phyloP scores from a whole-genome alignment of 768 basidiomycete genomes.

The Leccinum pellstonianum region DNA sequence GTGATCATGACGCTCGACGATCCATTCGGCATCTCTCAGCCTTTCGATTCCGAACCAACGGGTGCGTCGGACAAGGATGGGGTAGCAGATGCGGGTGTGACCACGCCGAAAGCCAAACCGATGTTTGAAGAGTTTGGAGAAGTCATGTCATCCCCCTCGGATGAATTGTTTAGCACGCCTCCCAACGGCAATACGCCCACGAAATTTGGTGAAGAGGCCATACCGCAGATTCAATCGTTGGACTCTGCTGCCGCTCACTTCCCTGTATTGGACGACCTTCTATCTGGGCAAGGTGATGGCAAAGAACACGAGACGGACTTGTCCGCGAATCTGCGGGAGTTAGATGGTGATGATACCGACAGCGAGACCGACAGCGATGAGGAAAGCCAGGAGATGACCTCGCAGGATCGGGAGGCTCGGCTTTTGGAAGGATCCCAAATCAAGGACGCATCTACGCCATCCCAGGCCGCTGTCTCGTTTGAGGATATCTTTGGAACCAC shows the following conservation, averaged over 20 bases:
- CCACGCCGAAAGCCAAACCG: conserved; percentile 20
- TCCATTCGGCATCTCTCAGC: conserved; percentile 52
- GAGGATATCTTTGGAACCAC: conserved; percentile 55
- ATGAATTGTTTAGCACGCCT: conserved; percentile 60
- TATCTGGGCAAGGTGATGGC: conserved; percentile 18
- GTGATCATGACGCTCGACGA: conserved; percentile 33
- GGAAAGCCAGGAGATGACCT: conserved; percentile 33
- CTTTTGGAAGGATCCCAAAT: conserved; percentile 14
- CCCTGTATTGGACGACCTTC: conserved; percentile 38
- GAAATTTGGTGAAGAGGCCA: conserved; percentile 8
- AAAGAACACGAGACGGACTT: conserved; percentile 53
- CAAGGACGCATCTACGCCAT: conserved; percentile 12
- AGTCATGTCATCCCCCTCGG: conserved; percentile 32
- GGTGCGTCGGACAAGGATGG: conserved; percentile 21
- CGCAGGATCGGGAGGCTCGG: conserved; percentile 22
- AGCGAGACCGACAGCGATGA: conserved; percentile 52
- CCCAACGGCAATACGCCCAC: conserved; percentile 42
- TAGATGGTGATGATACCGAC: conserved; percentile 58
- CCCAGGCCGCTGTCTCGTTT: conserved; percentile 37
- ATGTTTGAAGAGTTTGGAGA: conserved; percentile 16
- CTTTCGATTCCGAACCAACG: conserved; percentile 17
- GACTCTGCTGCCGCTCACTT: conserved; percentile 32
- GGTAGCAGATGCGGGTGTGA: conserved; percentile 17
- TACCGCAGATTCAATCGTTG: conserved; percentile 25
- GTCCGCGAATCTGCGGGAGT: conserved; percentile 50